phyloP scores from a whole-genome alignment of 106 monocot genomes.

The Posidonia australis region DNA sequence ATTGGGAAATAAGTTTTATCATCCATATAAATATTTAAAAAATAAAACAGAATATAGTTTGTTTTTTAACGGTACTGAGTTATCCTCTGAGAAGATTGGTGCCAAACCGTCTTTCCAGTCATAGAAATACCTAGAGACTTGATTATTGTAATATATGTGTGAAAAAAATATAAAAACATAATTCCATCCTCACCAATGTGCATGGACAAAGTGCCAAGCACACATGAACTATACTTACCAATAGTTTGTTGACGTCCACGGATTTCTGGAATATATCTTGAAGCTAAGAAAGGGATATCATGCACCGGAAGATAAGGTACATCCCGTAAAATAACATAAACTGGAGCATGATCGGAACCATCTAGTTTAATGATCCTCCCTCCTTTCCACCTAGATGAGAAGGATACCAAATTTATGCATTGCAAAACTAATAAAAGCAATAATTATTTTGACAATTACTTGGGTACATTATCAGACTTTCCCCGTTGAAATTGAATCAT shows the following conservation, averaged over 20 bases:
- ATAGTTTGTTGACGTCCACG: slow-evolving; percentile 88
- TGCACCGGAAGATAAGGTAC: slow-evolving; percentile 61
- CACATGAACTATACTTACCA: slow-evolving; percentile 28
- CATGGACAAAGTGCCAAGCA: background rate
- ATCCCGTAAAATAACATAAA: slow-evolving; percentile 46
- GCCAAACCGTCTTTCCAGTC: too few relatives aligned
- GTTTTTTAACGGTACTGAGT: too few relatives aligned
- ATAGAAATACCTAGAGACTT: too few relatives aligned
- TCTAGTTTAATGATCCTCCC: slow-evolving; percentile 77
- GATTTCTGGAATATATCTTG: slow-evolving; percentile 84
- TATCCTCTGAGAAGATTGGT: too few relatives aligned
- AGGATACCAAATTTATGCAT: background rate
- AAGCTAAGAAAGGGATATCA: slow-evolving; percentile 56
- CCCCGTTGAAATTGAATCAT: slow-evolving; percentile 68
- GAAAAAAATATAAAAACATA: too few relatives aligned
- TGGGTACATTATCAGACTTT: slow-evolving; percentile 36
- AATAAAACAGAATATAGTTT: too few relatives aligned
- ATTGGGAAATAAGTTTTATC: too few relatives aligned
- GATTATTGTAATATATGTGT: too few relatives aligned
- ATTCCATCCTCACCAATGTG: too few relatives aligned
- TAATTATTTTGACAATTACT: slow-evolving; percentile 33
- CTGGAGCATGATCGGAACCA: slow-evolving; percentile 95
- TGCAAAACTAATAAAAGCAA: background rate
- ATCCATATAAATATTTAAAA: too few relatives aligned
- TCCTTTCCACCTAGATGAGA: slow-evolving; percentile 77